phyloP scores from a whole-genome alignment of 225 moss, liverwort and hornwort species.

The Climacium dendroides region DNA sequence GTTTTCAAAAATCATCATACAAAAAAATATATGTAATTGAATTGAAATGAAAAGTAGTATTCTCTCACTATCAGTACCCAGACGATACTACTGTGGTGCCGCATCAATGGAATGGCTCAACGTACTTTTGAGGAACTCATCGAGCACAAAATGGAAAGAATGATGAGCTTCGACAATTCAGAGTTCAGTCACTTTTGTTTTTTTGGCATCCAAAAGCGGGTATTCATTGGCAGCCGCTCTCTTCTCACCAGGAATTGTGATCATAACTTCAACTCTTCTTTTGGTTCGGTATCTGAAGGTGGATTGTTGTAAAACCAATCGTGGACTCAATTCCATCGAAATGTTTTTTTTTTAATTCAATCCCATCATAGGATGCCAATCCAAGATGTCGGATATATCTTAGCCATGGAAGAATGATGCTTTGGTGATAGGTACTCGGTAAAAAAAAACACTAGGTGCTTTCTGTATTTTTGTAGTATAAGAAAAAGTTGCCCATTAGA shows the following conservation, averaged over 20 bases:
- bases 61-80: too few species aligned
- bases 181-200: background rate
- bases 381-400: background rate
- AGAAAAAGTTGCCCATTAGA: background rate
- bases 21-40: too few species aligned
- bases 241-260: background rate
- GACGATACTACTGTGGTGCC: too few species aligned
- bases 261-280: background rate
- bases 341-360: background rate
- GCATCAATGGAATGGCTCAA: background rate
- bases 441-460: too few species aligned
- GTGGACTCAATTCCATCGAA: background rate
- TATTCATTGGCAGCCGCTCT: background rate
- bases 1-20: too few species aligned
- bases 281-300: background rate
- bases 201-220: background rate
- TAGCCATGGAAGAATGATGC: rapidly evolving
- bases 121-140: background rate
- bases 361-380: rapidly evolving
- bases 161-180: background rate
- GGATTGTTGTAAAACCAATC: background rate
- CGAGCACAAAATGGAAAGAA: background rate
- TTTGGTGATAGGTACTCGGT: rapidly evolving
- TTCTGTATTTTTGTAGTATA: rapidly evolving
- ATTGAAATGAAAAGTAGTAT: too few species aligned